Conservation (phyloP, 2,329 filamentous ascomycete genomes). For the Calonectria pseudoturangicola region DNA sequence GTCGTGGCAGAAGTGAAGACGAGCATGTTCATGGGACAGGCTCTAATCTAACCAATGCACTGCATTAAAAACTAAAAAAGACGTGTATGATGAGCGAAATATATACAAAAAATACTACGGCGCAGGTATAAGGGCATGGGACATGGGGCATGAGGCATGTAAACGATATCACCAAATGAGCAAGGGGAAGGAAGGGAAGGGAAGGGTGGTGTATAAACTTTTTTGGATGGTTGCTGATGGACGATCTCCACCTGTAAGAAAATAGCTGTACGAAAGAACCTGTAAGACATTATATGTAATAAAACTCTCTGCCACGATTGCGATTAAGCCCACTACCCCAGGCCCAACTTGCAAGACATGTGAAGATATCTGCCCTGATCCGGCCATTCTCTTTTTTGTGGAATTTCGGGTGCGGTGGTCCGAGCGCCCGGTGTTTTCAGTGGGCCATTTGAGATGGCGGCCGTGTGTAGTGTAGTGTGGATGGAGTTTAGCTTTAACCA, state of each 20-base stretch:
- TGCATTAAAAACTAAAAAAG: background rate
- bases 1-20: slow-evolving; percentile 94
- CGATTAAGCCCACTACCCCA: background rate
- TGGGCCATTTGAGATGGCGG: slow-evolving; percentile 37
- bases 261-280: background rate
- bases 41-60: slow-evolving; percentile 75
- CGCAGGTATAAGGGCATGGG: slow-evolving; percentile 40
- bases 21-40: slow-evolving; percentile 89
- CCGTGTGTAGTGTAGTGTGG: slow-evolving; percentile 29
- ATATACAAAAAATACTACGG: slow-evolving; percentile 27
- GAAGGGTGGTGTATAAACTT: slow-evolving; percentile 32
- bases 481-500: slow-evolving; percentile 28
- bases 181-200: background rate
- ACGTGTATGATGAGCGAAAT: slow-evolving; percentile 49
- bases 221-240: slow-evolving; percentile 33
- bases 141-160: slow-evolving; percentile 27
- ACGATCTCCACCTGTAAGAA: slow-evolving; percentile 40
- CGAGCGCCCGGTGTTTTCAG: slow-evolving; percentile 47
- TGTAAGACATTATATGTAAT: slow-evolving; percentile 8
- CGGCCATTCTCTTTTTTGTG: background rate
- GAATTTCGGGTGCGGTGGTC: slow-evolving; percentile 34
- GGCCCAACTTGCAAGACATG: background rate
- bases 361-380: background rate
- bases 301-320: background rate
- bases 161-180: slow-evolving; percentile 13